phyloP scores from a whole-genome alignment of 2,329 filamentous ascomycete species.

The Bimuria novae-zelandiae region DNA sequence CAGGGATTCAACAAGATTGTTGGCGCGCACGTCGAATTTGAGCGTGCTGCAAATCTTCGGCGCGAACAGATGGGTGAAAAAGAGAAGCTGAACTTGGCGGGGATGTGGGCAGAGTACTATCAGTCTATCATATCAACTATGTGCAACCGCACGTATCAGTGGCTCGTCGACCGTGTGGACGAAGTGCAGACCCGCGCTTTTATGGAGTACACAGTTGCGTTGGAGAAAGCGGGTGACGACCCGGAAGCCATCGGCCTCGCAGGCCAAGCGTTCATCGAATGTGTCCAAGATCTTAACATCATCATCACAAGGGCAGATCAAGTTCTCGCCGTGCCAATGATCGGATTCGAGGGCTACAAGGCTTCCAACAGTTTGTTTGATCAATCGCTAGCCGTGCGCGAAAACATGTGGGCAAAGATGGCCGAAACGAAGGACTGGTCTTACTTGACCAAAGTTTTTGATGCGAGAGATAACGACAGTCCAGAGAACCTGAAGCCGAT shows the following conservation, averaged over 20 bases:
- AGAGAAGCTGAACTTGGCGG: conserved; percentile 20
- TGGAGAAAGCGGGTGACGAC: conserved; percentile 12
- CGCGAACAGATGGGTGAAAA: conserved; percentile 14
- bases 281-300: conserved; percentile 20
- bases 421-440: conserved; percentile 13
- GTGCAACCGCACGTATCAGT: conserved; percentile 19
- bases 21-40: conserved; percentile 18
- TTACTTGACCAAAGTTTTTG: conserved; percentile 7
- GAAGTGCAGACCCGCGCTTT: conserved; percentile 16
- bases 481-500: not conserved
- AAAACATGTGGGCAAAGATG: conserved; percentile 10
- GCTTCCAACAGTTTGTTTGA: conserved; percentile 4
- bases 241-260: conserved; percentile 12
- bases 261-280: conserved; percentile 24
- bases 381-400: conserved; percentile 4
- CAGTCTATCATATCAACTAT: conserved; percentile 13
- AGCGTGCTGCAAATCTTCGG: conserved; percentile 16
- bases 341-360: conserved; percentile 20
- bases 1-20: conserved; percentile 17
- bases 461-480: conserved; percentile 9
- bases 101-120: conserved; percentile 26
- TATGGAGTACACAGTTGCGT: conserved; percentile 3
- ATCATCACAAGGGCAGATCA: conserved; percentile 17
- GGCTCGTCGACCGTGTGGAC: conserved; percentile 24
- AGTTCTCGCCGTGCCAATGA: conserved; percentile 19